Base-by-base conservation (phyloP, 768 basidiomycete species). In the Boletus sp. region DNA sequence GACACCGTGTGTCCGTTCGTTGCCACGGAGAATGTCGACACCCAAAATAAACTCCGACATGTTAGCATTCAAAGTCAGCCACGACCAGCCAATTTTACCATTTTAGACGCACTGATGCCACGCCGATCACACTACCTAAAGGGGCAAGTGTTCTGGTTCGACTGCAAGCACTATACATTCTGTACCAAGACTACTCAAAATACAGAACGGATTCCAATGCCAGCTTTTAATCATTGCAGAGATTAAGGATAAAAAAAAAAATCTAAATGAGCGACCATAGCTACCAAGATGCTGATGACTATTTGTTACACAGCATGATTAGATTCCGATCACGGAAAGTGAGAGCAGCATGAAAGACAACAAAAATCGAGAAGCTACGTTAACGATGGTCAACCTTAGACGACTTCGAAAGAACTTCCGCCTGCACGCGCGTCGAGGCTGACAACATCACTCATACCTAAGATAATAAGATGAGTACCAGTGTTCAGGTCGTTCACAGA, bases 361-460 rank as follows among this genome's bases (percentile, higher is more conserved):
- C 25, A 29, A 43, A 27, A 35, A 38, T 39, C 44, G 4, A 30
- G 11, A 47, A 7, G 13, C 7, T 25, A 40, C 1, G 42, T 55
- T 48, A 47, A 51, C 11, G 38, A 50, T 13, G 14, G 34, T 41
- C 1, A 7, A 34, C 2, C 29, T 76, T 69, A 84, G 19, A 85
- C 77, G 14, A 68, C 64, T 23, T 79, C 67, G 65, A 83, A 87
- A 2, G 85, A 80, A 43, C 74, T 77, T 47, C 84, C 84, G 32
- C 85, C 85, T 4, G 83, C 82, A 40, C 66, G 70, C 1, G 78
- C 72, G 47, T 87, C 85, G 15, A 87, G 74, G 34, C 75, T 70
- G 25, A 82, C 67, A 10, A 85, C 72, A 13, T 83, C 79, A 35
- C 76, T 70, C 5, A 87, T 72, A 53, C 84, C 82, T 82, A 54